Conservation (phyloP, 371 early-diverging fungal genomes). For the Haplosporangium sp. region DNA sequence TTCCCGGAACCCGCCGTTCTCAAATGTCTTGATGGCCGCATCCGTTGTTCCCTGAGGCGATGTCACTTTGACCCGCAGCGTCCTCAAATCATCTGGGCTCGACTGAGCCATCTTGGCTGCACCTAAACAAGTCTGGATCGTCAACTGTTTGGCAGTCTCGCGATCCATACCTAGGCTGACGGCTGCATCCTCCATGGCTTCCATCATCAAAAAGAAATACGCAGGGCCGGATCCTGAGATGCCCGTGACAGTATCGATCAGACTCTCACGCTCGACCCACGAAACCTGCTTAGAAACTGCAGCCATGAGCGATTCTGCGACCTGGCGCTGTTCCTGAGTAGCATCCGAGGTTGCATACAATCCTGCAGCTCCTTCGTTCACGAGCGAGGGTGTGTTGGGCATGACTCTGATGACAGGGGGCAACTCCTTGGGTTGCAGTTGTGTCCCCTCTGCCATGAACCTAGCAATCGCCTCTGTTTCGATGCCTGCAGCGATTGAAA, state of each 20-base stretch:
- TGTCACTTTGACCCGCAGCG: conserved; percentile 88
- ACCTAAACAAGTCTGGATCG: conserved; percentile 91
- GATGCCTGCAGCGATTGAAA: conserved; percentile 95
- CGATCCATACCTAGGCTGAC: conserved; percentile 79
- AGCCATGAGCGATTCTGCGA: conserved; percentile 73
- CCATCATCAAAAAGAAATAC: conserved; percentile 92
- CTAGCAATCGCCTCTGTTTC: conserved; percentile 73
- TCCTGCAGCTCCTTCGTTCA: conserved; percentile 91
- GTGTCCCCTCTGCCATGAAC: conserved; percentile 67
- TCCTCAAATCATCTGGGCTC: conserved; percentile 76
- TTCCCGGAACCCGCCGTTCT: conserved; percentile 70
- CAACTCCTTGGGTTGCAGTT: conserved; percentile 10
- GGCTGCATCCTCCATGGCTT: conserved; percentile 89
- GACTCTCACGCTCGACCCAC: conserved; percentile 85
- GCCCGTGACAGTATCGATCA: conserved; percentile 90
- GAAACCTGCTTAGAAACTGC: conserved; percentile 80
- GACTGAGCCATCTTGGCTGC: conserved; percentile 89
- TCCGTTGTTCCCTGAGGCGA: conserved; percentile 95
- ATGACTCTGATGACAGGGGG: conserved; percentile 85
- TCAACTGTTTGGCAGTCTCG: conserved; percentile 81
- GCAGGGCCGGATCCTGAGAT: conserved; percentile 93
- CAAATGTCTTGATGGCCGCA: conserved; percentile 85
- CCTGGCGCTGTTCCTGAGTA: conserved; percentile 64
- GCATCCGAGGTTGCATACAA: conserved; percentile 77
- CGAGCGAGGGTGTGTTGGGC: conserved; percentile 95